Conservation (phyloP, 1,284 basidiomycete genomes). For the Rhodotorula sp. region DNA sequence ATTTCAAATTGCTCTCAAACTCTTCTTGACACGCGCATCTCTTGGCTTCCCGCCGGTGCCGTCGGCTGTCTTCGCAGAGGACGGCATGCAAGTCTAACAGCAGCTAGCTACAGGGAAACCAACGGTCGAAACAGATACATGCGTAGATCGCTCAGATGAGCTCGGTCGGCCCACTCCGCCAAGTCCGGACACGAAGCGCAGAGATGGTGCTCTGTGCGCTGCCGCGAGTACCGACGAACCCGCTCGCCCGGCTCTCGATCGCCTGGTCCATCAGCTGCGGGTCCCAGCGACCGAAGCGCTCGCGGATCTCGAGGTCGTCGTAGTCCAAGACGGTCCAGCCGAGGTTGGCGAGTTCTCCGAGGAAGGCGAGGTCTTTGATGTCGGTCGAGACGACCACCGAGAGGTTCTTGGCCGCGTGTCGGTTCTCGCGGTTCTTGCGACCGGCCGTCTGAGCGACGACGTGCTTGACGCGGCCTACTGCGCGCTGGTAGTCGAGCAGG, state of each 20-base stretch:
- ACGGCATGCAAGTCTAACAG: no score
- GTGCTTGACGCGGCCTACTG: conserved; percentile 31
- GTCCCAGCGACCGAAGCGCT: conserved; percentile 31
- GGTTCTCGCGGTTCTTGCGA: conserved; percentile 33
- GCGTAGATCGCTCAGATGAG: conserved; percentile 9
- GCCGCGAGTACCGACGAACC: conserved; percentile 36
- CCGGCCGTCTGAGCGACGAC: conserved; percentile 18
- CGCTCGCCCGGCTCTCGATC: conserved; percentile 28
- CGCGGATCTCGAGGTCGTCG: conserved; percentile 34
- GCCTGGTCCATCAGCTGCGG: conserved; percentile 31
- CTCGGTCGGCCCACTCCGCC: conserved; percentile 33
- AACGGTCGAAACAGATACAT: no score
- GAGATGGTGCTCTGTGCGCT: conserved; percentile 30
- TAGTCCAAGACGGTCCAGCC: conserved; percentile 40
- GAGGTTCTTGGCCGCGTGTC: conserved; percentile 30
- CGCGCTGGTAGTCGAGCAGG: conserved; percentile 28
- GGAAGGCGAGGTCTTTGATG: conserved; percentile 36
- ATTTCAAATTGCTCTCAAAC: background rate
- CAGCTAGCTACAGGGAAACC: background rate
- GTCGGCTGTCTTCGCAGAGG: no score
- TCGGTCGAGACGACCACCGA: conserved; percentile 39
- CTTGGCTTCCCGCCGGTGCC: background rate
- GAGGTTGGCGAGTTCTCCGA: conserved; percentile 34
- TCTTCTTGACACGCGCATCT: background rate
- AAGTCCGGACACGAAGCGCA: conserved; percentile 30